phyloP scores from a whole-genome alignment of 768 basidiomycete species.

The Amanita fuliginea region DNA sequence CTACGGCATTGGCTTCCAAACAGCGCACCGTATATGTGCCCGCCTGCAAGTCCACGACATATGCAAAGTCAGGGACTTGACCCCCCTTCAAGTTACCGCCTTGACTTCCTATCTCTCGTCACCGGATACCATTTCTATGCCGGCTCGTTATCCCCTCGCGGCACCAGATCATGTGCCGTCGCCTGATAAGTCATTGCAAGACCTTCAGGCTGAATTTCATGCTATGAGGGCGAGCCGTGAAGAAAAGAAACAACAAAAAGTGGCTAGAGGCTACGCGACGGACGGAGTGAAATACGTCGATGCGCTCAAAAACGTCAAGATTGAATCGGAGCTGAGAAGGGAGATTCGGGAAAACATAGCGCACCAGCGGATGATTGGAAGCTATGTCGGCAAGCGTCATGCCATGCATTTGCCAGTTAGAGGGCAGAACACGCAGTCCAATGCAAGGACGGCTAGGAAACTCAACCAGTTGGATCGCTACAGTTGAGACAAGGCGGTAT shows the following conservation, averaged over 20 bases:
- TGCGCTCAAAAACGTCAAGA: conserved; percentile 61
- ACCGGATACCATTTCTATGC: conserved; percentile 61
- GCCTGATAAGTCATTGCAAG: conserved; percentile 27
- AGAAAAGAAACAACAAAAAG: conserved; percentile 17
- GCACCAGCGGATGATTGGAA: conserved; percentile 89
- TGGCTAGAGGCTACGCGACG: conserved; percentile 10
- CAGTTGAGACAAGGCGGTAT: conserved; percentile 8
- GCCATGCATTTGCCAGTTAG: conserved; percentile 90
- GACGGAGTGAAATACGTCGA: conserved; percentile 29
- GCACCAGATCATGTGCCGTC: conserved; percentile 37
- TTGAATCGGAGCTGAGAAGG: conserved; percentile 80
- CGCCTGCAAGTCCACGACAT: conserved; percentile 87
- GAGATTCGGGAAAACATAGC: conserved; percentile 84
- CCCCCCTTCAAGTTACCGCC: conserved; percentile 79
- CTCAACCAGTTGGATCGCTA: conserved; percentile 77
- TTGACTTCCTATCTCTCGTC: conserved; percentile 94
- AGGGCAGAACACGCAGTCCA: conserved; percentile 87
- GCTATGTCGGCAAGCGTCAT: conserved; percentile 87
- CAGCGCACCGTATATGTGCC: conserved; percentile 75
- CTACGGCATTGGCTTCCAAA: conserved; percentile 76
- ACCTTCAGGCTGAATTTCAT: conserved; percentile 30
- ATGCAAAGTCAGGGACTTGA: conserved; percentile 70
- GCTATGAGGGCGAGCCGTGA: conserved; percentile 18
- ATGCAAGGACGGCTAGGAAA: conserved; percentile 83
- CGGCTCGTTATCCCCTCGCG: conserved; percentile 61